Percentiles rank a stretch among this genome's conserved stretches.
Conservation (phyloP, 2,329 filamentous ascomycete species). For the Pestalotiopsis sp. region DNA sequence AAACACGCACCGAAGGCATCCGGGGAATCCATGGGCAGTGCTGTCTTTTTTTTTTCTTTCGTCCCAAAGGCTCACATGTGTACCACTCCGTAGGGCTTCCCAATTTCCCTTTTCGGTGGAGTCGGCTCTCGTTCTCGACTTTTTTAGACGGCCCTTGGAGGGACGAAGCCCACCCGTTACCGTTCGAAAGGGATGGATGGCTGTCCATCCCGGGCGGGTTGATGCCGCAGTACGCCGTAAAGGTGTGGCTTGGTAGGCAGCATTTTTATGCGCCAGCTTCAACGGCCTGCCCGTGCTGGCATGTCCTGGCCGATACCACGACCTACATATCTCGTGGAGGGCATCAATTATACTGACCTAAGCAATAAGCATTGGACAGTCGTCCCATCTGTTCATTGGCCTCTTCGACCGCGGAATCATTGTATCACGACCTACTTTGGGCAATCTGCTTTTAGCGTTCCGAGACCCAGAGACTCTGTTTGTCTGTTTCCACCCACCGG, state of each 20-base stretch:
- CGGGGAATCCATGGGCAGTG: constrained; percentile 3
- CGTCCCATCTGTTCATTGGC: background rate
- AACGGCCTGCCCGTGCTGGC: background rate
- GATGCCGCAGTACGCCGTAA: background rate
- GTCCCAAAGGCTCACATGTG: background rate
- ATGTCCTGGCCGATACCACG: background rate
- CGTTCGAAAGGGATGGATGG: background rate
- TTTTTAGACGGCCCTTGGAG: background rate
- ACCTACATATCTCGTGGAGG: background rate
- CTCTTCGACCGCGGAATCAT: background rate
- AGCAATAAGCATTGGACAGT: background rate
- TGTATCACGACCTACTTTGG: background rate
- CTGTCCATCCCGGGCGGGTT: background rate
- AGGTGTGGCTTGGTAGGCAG: no score
- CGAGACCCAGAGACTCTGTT: background rate
- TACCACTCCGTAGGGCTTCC: background rate
- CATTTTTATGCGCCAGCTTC: background rate
- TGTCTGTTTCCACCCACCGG: no score
- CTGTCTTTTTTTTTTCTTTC: background rate
- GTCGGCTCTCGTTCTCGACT: background rate
- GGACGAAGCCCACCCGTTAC: background rate
- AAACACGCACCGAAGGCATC: constrained; percentile 8
- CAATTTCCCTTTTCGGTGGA: background rate
- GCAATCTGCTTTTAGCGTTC: background rate
- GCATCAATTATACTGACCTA: background rate